Conservation (phyloP, 306 rosid species). For the Trifolium fragiferum region DNA sequence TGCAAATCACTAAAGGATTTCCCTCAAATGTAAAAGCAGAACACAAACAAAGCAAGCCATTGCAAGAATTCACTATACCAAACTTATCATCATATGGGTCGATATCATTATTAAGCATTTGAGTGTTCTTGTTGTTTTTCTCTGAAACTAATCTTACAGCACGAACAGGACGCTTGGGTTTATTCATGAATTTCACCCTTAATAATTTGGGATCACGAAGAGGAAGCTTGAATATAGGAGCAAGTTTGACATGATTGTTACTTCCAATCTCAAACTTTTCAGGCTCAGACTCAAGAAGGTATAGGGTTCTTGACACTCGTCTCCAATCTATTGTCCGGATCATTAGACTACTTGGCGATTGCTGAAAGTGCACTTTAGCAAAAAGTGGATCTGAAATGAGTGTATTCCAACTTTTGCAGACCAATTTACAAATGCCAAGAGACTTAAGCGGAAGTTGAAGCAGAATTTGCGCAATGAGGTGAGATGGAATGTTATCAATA, state of each 20-base stretch:
- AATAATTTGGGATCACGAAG: too few relatives aligned
- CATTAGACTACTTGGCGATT: not conserved
- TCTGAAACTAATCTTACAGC: not conserved
- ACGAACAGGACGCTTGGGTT: too few relatives aligned
- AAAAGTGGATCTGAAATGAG: slow-evolving; percentile 41
- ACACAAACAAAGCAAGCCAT: slow-evolving; percentile 45
- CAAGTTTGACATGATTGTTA: not conserved
- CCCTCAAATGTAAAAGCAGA: not conserved
- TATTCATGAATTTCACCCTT: too few relatives aligned
- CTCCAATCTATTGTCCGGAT: not conserved
- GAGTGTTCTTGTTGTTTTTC: not conserved
- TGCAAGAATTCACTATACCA: slow-evolving; percentile 30
- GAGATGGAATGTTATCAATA: slow-evolving; percentile 24
- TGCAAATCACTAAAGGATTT: not conserved
- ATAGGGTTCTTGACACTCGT: slow-evolving; percentile 13
- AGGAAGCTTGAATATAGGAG: slow-evolving; percentile 40
- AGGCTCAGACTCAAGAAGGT: slow-evolving; percentile 36
- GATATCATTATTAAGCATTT: not conserved
- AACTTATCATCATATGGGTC: not conserved
- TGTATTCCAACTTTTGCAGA: slow-evolving; percentile 34
- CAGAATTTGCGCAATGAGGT: slow-evolving; percentile 10
- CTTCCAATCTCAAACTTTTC: not conserved
- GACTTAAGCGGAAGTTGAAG: slow-evolving; percentile 27
- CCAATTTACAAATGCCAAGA: slow-evolving; percentile 41
- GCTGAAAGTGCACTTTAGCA: slow-evolving; percentile 27